Base-by-base conservation (phyloP, 768 basidiomycete genomes). In the Termitomyces sp. region DNA sequence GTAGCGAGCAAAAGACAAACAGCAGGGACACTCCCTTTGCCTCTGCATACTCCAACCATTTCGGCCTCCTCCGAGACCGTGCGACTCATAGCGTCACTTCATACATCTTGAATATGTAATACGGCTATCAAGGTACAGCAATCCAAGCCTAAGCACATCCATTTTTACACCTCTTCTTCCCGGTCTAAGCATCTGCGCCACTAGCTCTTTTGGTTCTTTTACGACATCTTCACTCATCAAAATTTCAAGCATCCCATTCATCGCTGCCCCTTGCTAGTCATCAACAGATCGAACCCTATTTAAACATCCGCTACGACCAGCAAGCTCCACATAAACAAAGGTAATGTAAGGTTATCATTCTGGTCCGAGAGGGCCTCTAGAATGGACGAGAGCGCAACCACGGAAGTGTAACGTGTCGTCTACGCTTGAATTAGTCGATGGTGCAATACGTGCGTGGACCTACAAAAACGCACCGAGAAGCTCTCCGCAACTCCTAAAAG, bases 261-360 rank as follows among this genome's bases (percentile, higher is more conserved):
- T 57, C 15, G 34, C 54, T 46, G 36, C 25, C 42, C 52, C 46
- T 65, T 11, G 17, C 42, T 31, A 40, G 60, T 63, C 70, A 15
- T 20, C 50, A 34, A 9, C 36, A 5, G 4, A 11, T 40, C 14
- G 3, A n/a, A 20, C 17, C 31, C 31, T 43, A 45, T 56, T 34
- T 56, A 75, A 45, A 77, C 72, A 54, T 70, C 72, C 38, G 81
- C 78, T 54, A 94, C 74, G 37, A 88, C 87, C 38, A 94, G 78
- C 76, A 94, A 79, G 70, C 91, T 90, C 94, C 95, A 99, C 79
- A 96, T 87, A 73, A 90, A 98, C 74, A 98, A 76, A n/a, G 97
- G 96, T 63, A 99, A 79, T 46, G 92, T 94, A 66, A 99, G 80
- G 75, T 99, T 99, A 76, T 99, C 97, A 74, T 98, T 98, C 76